These are phyloP conservation scores for Paramecium pentaurelia DNA, from an alignment of 73 alveolate species.

Conservation along the genomic window DNA sequence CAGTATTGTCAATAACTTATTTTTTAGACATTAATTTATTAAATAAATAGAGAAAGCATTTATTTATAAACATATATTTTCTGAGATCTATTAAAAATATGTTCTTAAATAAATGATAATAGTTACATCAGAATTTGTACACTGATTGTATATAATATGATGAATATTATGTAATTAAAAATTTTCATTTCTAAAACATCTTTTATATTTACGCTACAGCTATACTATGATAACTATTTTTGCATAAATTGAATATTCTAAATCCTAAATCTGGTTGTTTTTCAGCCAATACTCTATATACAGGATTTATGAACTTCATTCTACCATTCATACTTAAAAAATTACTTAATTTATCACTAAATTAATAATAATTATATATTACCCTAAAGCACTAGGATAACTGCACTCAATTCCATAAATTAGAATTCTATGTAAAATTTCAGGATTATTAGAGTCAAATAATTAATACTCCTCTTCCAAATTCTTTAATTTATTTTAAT, in stretches of 20 bases:
- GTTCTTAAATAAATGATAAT: background rate
- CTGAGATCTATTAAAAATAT: background rate
- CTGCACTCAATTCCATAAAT: background rate
- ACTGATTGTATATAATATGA: background rate
- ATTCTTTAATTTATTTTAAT: background rate
- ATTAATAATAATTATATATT: background rate
- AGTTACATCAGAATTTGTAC: background rate
- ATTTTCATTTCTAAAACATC: slow-evolving; percentile 6
- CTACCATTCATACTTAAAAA: slow-evolving; percentile 70
- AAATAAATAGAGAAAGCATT: background rate
- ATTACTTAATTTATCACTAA: background rate
- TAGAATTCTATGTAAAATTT: background rate
- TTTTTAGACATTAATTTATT: background rate
- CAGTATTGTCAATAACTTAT: background rate
- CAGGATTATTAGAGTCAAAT: background rate
- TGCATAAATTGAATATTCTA: background rate
- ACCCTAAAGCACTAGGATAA: slow-evolving; percentile 19
- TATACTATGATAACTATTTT: background rate
- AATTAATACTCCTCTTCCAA: background rate
- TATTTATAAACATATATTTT: background rate
- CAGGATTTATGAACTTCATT: slow-evolving; percentile 83
- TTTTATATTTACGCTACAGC: background rate
- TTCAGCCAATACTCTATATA: slow-evolving; percentile 66
- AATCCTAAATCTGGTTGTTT: background rate
- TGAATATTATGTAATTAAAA: background rate